Evolutionary conservation across 345 rosid species (phyloP).

Genomic region (Pistacia vera): DNA sequence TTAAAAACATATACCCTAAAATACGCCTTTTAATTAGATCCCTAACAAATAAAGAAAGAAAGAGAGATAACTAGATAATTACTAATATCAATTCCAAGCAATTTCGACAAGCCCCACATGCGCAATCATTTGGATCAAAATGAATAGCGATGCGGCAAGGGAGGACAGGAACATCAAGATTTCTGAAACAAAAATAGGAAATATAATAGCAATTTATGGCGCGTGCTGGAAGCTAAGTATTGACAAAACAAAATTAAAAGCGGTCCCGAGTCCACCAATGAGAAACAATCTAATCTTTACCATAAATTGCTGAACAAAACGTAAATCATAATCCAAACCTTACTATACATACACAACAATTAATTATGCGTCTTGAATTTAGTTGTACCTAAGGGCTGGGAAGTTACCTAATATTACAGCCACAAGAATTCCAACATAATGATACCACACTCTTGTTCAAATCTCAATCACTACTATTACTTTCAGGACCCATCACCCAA

Average conservation of each 20-base stretch:
- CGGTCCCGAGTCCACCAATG: constrained; percentile 1
- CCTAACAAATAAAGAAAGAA: no score
- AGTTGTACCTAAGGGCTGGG: constrained; percentile 8
- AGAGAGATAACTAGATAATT: not conserved
- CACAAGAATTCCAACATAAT: constrained; percentile 1
- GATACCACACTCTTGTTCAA: constrained; percentile 3
- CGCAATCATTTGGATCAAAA: constrained; percentile 13
- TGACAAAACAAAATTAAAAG: not conserved
- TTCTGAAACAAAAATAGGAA: not conserved
- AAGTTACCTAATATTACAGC: constrained; percentile 3
- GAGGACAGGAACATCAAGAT: not conserved
- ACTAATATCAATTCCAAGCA: no score
- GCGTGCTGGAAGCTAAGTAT: not conserved
- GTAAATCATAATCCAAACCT: not conserved
- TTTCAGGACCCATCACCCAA: not conserved
- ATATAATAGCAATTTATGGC: not conserved
- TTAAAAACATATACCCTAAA: no score
- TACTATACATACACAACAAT: not conserved
- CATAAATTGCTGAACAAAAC: not conserved
- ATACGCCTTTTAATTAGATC: no score
- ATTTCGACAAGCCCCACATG: no score
- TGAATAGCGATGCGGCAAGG: not conserved
- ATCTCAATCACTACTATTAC: not conserved
- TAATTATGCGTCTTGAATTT: constrained; percentile 7
- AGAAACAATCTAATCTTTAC: not conserved